Conservation (phyloP, 768 basidiomycete genomes). For the Rhizopogon vinicolor region DNA sequence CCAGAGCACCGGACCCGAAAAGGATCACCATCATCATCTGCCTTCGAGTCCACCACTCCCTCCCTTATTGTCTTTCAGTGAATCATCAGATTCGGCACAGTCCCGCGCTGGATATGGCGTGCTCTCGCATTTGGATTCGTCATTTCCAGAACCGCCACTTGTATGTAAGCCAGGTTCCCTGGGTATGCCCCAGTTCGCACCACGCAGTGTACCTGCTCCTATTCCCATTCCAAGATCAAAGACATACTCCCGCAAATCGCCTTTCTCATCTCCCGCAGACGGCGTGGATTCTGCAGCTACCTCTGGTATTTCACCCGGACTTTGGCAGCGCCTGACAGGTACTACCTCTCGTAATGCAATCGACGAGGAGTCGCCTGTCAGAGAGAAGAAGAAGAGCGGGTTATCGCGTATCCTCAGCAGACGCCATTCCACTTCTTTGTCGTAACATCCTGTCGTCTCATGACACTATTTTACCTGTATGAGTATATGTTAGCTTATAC, state of each 20-base stretch:
- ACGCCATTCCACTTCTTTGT: constrained; percentile 6
- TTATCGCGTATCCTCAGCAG: constrained; percentile 19
- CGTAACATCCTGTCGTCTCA: not conserved
- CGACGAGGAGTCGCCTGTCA: constrained; percentile 9
- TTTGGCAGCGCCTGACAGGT: constrained; percentile 21
- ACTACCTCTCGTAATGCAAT: constrained; percentile 11
- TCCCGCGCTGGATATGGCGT: not conserved
- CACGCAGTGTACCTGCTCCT: not conserved
- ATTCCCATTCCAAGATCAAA: constrained; percentile 2
- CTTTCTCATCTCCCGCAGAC: constrained; percentile 4
- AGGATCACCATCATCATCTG: not conserved
- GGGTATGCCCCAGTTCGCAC: not conserved
- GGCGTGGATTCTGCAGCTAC: not conserved
- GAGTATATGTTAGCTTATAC: no score
- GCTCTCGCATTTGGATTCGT: not conserved
- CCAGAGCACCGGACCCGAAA: not conserved
- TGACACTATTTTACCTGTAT: not conserved
- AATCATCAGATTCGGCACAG: constrained; percentile 1
- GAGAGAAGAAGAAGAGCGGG: constrained; percentile 7
- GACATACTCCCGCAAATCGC: not conserved
- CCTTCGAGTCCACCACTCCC: not conserved
- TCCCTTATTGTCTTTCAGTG: constrained; percentile 1
- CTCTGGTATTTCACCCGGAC: constrained; percentile 5
- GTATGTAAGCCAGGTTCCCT: not conserved
- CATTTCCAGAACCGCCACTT: not conserved